Evolutionary conservation across 176 grass and related monocot genomes (phyloP).

Genomic region (Phragmites australis): DNA sequence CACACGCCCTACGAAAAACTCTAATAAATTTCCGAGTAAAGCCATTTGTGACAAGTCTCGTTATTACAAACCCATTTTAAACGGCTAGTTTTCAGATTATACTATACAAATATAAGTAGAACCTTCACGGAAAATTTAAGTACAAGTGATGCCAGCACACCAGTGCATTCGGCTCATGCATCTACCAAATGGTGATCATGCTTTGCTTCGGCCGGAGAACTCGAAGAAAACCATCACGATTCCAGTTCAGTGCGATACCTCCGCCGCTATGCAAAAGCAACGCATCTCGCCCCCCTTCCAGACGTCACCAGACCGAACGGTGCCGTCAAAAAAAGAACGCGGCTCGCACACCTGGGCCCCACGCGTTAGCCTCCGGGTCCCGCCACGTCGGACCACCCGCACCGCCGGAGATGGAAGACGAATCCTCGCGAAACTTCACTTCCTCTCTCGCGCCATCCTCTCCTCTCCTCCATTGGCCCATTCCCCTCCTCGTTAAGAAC

Average conservation of each 20-base stretch:
- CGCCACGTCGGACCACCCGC: not conserved
- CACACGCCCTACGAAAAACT: too few species aligned
- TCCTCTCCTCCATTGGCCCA: not conserved
- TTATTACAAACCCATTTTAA: too few species aligned
- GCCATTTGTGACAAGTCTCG: too few species aligned
- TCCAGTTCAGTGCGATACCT: not conserved
- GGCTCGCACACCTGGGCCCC: not conserved
- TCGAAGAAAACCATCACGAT: not conserved
- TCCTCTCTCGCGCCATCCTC: slow-evolving; percentile 30
- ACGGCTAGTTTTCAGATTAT: too few species aligned
- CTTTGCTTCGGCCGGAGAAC: not conserved
- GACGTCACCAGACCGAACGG: slow-evolving; percentile 23
- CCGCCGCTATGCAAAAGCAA: slow-evolving; percentile 35
- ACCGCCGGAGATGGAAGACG: not conserved
- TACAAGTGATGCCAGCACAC: too few species aligned
- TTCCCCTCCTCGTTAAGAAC: slow-evolving; percentile 28
- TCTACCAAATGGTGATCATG: not conserved
- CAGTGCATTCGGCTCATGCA: too few species aligned
- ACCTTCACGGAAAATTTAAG: too few species aligned
- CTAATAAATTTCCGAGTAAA: too few species aligned
- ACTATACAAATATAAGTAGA: too few species aligned
- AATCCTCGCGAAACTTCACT: slow-evolving; percentile 50
- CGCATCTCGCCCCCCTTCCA: not conserved
- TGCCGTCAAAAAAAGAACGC: not conserved
- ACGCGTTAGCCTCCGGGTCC: not conserved